These are phyloP conservation scores for Phialophora expanda DNA, from an alignment of 2,329 filamentous ascomycete species.

Conservation along the genomic window DNA sequence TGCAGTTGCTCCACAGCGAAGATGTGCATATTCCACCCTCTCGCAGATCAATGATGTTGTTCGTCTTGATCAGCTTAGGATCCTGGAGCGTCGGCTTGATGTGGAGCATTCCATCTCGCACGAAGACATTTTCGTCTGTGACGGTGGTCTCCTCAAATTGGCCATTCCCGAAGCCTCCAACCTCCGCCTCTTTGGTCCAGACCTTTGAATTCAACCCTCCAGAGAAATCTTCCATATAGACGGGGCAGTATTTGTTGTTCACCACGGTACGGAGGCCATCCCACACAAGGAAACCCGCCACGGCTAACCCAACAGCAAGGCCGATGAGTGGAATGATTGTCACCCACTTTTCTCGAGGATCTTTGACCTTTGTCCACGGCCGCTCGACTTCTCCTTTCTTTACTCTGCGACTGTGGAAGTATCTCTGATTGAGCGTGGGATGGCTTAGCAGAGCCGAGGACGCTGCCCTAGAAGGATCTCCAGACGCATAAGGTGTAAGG, in stretches of 20 bases:
- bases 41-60: conserved; percentile 72
- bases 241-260: conserved; percentile 73
- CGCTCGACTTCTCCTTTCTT: conserved; percentile 75
- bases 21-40: conserved; percentile 72
- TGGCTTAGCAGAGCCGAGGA: conserved; percentile 32
- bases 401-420: conserved; percentile 74
- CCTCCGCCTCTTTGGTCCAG: conserved; percentile 76
- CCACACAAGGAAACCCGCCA: conserved; percentile 75
- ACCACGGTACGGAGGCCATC: conserved; percentile 74
- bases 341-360: conserved; percentile 84
- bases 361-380: conserved; percentile 70
- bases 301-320: conserved; percentile 68
- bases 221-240: conserved; percentile 70
- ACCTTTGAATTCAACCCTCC: conserved; percentile 58
- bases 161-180: conserved; percentile 63
- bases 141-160: conserved; percentile 80
- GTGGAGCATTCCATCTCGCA: conserved; percentile 70
- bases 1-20: conserved; percentile 63
- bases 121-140: conserved; percentile 73
- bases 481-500: conserved; percentile 35
- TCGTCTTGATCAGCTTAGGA: conserved; percentile 65
- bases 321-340: conserved; percentile 78
- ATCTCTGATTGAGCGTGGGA: conserved; percentile 24
- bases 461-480: conserved; percentile 30
- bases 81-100: conserved; percentile 83